phyloP scores from a whole-genome alignment of 2,329 filamentous ascomycete genomes.

The Teratosphaeria viscida region DNA sequence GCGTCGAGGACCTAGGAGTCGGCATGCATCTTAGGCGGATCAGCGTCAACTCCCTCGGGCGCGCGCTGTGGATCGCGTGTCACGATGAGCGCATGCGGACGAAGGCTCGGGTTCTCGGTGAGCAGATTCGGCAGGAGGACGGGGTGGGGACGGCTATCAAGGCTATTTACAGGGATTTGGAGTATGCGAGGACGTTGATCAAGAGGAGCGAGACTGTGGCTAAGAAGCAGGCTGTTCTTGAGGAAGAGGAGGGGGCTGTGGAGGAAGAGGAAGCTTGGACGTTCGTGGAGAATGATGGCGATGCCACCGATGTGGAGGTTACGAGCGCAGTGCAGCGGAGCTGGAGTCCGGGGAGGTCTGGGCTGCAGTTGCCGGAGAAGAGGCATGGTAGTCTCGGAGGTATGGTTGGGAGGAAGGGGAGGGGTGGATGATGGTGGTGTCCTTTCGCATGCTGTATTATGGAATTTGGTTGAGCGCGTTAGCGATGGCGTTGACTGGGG shows the following conservation, averaged over 20 bases:
- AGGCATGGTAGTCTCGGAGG: not conserved
- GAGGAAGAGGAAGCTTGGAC: conserved; percentile 53
- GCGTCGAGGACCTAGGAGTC: conserved; percentile 87
- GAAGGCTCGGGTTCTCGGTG: conserved; percentile 71
- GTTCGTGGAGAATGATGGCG: conserved; percentile 59
- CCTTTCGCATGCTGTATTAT: not conserved
- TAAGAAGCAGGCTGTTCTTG: conserved; percentile 12
- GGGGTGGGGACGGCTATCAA: conserved; percentile 87
- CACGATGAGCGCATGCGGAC: conserved; percentile 84
- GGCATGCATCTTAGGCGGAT: conserved; percentile 82
- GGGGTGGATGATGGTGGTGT: not conserved
- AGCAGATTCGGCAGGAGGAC: conserved; percentile 82
- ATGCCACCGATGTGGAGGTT: conserved; percentile 16
- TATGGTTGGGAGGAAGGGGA: not conserved
- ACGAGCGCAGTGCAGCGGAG: not conserved
- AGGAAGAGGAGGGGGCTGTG: conserved; percentile 11
- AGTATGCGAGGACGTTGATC: conserved; percentile 79
- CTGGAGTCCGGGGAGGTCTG: not conserved
- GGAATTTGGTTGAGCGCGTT: not conserved
- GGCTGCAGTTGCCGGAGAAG: not conserved
- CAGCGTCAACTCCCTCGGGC: conserved; percentile 74
- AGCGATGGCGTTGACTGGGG: not conserved
- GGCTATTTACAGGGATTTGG: conserved; percentile 85
- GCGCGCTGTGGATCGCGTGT: conserved; percentile 83
- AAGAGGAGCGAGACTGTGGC: not conserved